phyloP scores from a whole-genome alignment of 129 eudicot genomes.

The Silybum marianum region DNA sequence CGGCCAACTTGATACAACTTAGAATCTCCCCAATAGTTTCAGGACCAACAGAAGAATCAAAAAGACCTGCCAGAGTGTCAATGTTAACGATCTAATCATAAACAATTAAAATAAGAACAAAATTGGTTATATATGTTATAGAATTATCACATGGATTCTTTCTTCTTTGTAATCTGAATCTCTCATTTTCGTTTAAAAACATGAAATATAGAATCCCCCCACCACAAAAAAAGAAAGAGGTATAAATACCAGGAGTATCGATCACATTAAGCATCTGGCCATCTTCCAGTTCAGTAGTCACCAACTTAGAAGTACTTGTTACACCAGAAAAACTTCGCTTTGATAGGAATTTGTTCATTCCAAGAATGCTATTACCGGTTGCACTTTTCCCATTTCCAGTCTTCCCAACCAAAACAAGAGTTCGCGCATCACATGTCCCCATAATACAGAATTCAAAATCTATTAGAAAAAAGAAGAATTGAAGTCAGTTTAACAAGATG shows the following conservation, averaged over 20 bases:
- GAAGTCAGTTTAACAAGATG: not conserved
- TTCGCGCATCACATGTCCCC: slow-evolving; percentile 29
- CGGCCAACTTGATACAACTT: slow-evolving; percentile 65
- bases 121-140: not conserved
- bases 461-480: too few relatives aligned
- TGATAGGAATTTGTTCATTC: slow-evolving; percentile 47
- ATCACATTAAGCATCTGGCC: slow-evolving; percentile 70
- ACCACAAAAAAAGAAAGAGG: not conserved
- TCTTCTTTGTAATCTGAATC: not conserved
- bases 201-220: not conserved
- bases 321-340: slow-evolving; percentile 56
- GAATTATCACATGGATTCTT: not conserved
- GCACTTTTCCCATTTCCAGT: slow-evolving; percentile 91
- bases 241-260: slow-evolving; percentile 66
- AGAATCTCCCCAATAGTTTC: slow-evolving; percentile 59
- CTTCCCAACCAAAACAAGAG: slow-evolving; percentile 70
- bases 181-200: not conserved
- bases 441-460: not conserved
- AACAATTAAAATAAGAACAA: not conserved
- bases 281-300: slow-evolving; percentile 39
- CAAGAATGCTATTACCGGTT: slow-evolving; percentile 70
- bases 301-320: slow-evolving; percentile 56
- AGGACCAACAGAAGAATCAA: slow-evolving; percentile 50
- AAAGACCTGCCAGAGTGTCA: slow-evolving; percentile 47
- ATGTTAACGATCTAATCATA: not conserved